Evolutionary conservation across 371 early-diverging fungal species (phyloP).

Genomic region (Rhizopus sp.): DNA sequence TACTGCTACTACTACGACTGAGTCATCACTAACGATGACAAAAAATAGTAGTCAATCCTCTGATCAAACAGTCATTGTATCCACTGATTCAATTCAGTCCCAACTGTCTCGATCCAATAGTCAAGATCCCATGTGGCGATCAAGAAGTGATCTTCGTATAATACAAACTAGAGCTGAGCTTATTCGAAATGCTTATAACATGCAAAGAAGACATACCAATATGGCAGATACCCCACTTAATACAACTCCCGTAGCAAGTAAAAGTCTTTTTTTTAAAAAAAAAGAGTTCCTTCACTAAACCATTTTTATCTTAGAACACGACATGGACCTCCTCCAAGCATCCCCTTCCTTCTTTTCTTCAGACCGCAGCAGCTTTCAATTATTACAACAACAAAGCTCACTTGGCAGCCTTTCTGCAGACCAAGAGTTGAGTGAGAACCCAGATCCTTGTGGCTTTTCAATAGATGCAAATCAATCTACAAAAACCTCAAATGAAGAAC

Average conservation of each 20-base stretch:
- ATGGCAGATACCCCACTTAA: conserved; percentile 3
- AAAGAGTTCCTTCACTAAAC: background rate
- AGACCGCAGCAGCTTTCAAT: background rate
- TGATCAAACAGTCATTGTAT: background rate
- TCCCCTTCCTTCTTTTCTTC: background rate
- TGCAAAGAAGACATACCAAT: conserved; percentile 5
- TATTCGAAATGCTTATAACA: background rate
- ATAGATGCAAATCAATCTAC: background rate
- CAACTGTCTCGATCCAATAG: background rate
- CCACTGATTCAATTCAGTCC: background rate
- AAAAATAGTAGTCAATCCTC: background rate
- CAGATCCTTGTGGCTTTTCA: background rate
- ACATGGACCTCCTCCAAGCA: background rate
- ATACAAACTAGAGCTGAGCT: background rate
- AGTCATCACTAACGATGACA: background rate
- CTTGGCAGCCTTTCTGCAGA: background rate
- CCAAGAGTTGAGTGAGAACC: background rate
- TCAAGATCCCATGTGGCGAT: background rate
- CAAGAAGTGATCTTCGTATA: background rate
- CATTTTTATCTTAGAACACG: background rate
- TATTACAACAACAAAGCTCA: background rate
- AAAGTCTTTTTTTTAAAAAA: background rate
- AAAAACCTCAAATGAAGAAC: background rate
- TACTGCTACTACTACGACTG: background rate
- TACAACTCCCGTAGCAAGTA: background rate